phyloP scores from a whole-genome alignment of 1,284 basidiomycete species.

The Cryptococcus amylolentus region DNA sequence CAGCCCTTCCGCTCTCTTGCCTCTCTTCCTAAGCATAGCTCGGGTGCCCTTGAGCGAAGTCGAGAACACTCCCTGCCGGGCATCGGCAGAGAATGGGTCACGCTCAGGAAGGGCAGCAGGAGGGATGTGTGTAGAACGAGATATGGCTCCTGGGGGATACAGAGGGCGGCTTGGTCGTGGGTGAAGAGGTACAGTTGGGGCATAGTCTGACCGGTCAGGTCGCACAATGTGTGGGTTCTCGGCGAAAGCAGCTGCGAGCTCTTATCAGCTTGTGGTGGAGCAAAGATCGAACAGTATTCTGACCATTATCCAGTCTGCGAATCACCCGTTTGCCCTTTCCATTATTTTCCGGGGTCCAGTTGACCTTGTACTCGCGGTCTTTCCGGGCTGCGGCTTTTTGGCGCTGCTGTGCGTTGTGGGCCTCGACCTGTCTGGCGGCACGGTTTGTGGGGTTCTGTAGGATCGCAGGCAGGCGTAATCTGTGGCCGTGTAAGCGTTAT shows the following conservation, averaged over 20 bases:
- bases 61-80: slow-evolving; percentile 37
- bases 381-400: slow-evolving; percentile 37
- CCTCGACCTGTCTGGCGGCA: slow-evolving; percentile 35
- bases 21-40: slow-evolving; percentile 36
- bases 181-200: slow-evolving; percentile 42
- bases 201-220: slow-evolving; percentile 33
- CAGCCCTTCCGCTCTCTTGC: slow-evolving; percentile 39
- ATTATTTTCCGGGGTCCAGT: slow-evolving; percentile 9
- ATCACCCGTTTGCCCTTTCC: slow-evolving; percentile 41
- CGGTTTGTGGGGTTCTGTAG: slow-evolving; percentile 42
- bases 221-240: slow-evolving; percentile 44
- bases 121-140: slow-evolving; percentile 26
- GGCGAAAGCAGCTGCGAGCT: slow-evolving; percentile 31
- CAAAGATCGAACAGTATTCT: not conserved
- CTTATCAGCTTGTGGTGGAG: not conserved
- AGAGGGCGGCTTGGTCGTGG: slow-evolving; percentile 22
- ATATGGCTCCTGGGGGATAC: slow-evolving; percentile 31
- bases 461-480: slow-evolving; percentile 46
- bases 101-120: slow-evolving; percentile 8
- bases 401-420: slow-evolving; percentile 45
- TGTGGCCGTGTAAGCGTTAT: slow-evolving; percentile 10
- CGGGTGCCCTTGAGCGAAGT: slow-evolving; percentile 47
- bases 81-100: slow-evolving; percentile 25
- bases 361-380: slow-evolving; percentile 14
- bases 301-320: slow-evolving; percentile 45